A percentile compares a stretch with the other conserved stretches of the same genome.
Conservation (phyloP, 441 rosid species). For the Monsonia emarginata region DNA sequence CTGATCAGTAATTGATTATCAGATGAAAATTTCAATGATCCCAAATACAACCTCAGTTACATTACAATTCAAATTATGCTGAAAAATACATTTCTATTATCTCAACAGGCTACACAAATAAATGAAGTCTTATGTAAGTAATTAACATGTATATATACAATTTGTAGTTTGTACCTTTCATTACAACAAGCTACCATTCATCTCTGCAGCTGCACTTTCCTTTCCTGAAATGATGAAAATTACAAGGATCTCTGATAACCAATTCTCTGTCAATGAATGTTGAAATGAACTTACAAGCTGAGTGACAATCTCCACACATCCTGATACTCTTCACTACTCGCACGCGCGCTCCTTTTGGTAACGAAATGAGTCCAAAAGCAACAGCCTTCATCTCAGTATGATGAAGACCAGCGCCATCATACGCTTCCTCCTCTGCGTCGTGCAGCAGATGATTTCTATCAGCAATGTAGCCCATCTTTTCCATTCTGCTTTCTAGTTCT, state of each 20-base stretch:
- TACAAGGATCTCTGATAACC: slow-evolving; percentile 20
- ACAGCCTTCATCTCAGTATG: slow-evolving; percentile 25
- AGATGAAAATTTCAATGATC: background rate
- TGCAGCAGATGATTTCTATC: slow-evolving; percentile 20
- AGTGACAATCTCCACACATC: slow-evolving; percentile 22
- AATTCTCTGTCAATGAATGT: slow-evolving; percentile 19
- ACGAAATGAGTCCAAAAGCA: slow-evolving; percentile 22
- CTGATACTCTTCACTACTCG: slow-evolving; percentile 20
- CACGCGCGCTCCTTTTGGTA: slow-evolving; percentile 15
- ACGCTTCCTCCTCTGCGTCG: slow-evolving; percentile 23
- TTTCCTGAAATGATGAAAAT: slow-evolving; percentile 23
- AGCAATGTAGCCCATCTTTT: slow-evolving; percentile 17
- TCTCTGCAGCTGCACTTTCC: slow-evolving; percentile 26
- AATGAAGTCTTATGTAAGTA: too few relatives aligned
- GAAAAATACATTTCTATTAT: too few relatives aligned
- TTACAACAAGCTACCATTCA: slow-evolving; percentile 14
- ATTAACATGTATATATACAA: background rate
- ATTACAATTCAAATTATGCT: too few relatives aligned
- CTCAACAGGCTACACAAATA: too few relatives aligned
- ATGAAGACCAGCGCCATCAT: slow-evolving; percentile 18
- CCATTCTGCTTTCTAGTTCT: slow-evolving; percentile 21
- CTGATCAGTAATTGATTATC: background rate
- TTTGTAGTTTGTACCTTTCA: slow-evolving; percentile 12
- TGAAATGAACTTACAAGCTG: slow-evolving; percentile 24
- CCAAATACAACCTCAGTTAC: background rate